Conservation (phyloP, 1,139 yeast genomes). For the Meyerozyma carpophila region DNA sequence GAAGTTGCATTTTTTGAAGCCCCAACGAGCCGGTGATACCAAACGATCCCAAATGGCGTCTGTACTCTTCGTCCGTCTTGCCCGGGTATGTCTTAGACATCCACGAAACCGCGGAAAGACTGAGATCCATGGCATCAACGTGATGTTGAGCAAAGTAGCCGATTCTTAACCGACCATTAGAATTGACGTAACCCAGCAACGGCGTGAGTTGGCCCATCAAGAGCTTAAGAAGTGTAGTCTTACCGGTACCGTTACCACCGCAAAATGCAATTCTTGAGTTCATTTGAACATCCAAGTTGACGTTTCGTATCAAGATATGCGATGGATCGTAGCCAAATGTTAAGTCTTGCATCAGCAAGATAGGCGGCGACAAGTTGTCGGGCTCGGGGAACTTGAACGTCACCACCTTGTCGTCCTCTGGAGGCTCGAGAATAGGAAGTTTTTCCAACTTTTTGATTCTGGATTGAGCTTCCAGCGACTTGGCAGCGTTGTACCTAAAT, state of each 20-base stretch:
- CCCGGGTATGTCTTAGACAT: constrained; percentile 90
- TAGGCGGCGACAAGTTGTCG: constrained; percentile 89
- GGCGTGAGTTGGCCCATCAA: constrained; percentile 77
- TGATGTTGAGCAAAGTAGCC: constrained; percentile 99
- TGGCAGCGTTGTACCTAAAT: constrained; percentile 95
- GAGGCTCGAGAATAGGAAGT: constrained; percentile 86
- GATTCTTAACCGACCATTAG: constrained; percentile 81
- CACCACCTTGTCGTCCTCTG: constrained; percentile 84
- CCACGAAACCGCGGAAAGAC: constrained; percentile 89
- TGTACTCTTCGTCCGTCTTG: constrained; percentile 90
- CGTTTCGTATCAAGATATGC: constrained; percentile 60
- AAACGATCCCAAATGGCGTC: constrained; percentile 93
- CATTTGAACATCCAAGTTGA: constrained; percentile 87
- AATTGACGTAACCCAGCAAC: constrained; percentile 64
- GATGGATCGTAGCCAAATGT: constrained; percentile 75
- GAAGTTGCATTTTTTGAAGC: constrained; percentile 78
- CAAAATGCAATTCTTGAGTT: constrained; percentile 93
- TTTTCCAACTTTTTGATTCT: constrained; percentile 95
- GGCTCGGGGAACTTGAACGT: constrained; percentile 95
- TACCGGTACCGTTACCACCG: constrained; percentile 99
- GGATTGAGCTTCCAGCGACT: constrained; percentile 95
- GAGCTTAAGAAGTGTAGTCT: constrained; percentile 84
- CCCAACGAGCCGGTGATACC: constrained; percentile 96
- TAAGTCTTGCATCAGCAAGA: constrained; percentile 81
- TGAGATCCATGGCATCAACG: constrained; percentile 93